phyloP scores from a whole-genome alignment of 23 red algal species.

The Cyanidiococcus yangmingshanensis region DNA sequence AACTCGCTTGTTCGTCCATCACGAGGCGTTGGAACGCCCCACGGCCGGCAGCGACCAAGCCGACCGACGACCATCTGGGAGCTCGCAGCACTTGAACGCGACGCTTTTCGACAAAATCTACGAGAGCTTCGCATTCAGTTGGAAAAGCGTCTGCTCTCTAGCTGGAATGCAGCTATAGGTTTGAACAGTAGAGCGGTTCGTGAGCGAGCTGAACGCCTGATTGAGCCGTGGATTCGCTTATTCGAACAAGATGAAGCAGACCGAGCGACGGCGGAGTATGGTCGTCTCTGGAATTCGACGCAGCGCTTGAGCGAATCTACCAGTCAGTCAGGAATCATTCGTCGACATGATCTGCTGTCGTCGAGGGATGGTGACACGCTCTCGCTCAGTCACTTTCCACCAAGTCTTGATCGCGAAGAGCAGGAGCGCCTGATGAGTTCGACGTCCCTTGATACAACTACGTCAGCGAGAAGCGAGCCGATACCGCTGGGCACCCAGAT shows the following conservation, averaged over 20 bases:
- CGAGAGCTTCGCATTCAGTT: constrained; percentile 4
- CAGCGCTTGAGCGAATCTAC: not conserved
- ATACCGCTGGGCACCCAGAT: not conserved
- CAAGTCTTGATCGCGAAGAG: not conserved
- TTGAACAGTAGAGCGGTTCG: not conserved
- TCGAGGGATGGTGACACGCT: not conserved
- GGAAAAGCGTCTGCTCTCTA: not conserved
- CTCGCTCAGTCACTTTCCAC: not conserved
- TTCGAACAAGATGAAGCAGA: not conserved
- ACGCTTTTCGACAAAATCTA: not conserved
- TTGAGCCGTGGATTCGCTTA: constrained; percentile 4
- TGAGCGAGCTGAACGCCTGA: not conserved
- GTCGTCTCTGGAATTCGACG: not conserved
- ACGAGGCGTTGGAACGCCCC: not conserved
- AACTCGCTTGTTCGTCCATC: not conserved
- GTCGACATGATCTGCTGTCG: not conserved
- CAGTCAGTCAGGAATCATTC: not conserved
- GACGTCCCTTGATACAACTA: not conserved
- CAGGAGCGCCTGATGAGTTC: not conserved
- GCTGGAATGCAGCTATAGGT: not conserved
- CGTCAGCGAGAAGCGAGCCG: not conserved
- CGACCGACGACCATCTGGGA: not conserved
- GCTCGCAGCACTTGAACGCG: not conserved
- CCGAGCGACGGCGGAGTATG: not conserved
- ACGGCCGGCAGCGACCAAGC: not conserved